Base-by-base conservation (phyloP, 1,284 basidiomycete genomes). In the Microbotryomycetes sp. region DNA sequence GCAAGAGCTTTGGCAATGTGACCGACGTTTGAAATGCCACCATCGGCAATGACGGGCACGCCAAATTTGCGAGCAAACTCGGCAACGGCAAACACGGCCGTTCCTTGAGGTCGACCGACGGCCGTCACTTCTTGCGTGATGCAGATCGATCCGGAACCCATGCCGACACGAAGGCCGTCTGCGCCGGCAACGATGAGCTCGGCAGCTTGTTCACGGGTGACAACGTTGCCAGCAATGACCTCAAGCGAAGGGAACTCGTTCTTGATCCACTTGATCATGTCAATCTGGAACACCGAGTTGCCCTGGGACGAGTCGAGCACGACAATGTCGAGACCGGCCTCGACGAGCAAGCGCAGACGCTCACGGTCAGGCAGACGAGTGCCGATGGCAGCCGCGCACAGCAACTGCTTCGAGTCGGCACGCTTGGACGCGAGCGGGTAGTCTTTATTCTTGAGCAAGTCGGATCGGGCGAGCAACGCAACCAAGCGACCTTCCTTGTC, bases 71-170 rank as follows among this genome's bases (percentile, higher is more conserved):
- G 82, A 27, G 93, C 85, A 72, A 97, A 97, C 79, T 98, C 91
- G 27, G 93, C 85, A 15, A 98, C 94, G 50, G 90, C 86, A 76
- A 89, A 88, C 15, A 98, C 92, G 15, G 96, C 94, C 0, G 93
- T 96, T 13, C 93, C 94, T 77, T 99, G 94, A 1, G 94, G 96
- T 35, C 94, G 85, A 30, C 94, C 96, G 59, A 97, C 94, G n/a
- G 96, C 94, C 89, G 97, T 98, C 72, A 99, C 90, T 76, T 99
- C 94, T 78, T 99, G 94, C 4, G 94, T 99, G 78, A 98, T 98
- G 76, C 94, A 99, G 74, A 99, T 99, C 13, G 91, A 96, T 21
- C 94, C 94, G 16, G 87, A 91, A 54, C 94, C 94, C 94, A 99
- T 99, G 57, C 94, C 96, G 48, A 99, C 82, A 52, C 91, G 88